Conservation (phyloP, 768 basidiomycete genomes). For the Nidula microcarpa region DNA sequence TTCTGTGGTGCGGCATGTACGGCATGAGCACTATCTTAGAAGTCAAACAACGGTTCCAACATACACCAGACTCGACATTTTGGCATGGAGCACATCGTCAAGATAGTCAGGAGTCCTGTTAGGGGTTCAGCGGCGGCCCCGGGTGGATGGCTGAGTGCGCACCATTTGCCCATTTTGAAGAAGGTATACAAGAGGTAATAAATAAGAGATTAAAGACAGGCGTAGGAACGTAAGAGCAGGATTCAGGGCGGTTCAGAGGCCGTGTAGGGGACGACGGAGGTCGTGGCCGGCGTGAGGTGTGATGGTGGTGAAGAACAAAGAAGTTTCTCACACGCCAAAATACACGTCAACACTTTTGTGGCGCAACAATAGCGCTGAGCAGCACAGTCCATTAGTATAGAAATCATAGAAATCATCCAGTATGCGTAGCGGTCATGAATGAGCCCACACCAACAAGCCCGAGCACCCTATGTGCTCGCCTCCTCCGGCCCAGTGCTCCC, state of each 20-base stretch:
- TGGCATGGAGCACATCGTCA: conserved; percentile 70
- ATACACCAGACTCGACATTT: conserved; percentile 78
- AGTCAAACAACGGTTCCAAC: conserved; percentile 16
- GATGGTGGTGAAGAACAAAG: conserved; percentile 24
- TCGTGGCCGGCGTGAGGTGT: conserved; percentile 13
- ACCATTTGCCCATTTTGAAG: conserved; percentile 72
- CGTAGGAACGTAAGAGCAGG: neutral
- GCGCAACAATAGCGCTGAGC: too few species aligned
- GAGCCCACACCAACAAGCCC: too few species aligned
- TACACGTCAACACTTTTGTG: conserved; percentile 32
- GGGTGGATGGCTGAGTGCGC: conserved; percentile 13
- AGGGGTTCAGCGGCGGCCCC: neutral
- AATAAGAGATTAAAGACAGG: neutral
- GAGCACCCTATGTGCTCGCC: too few species aligned
- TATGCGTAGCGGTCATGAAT: too few species aligned
- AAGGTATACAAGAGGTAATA: conserved; percentile 5
- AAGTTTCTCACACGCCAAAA: conserved; percentile 22
- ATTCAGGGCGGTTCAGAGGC: neutral
- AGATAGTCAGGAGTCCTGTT: conserved; percentile 68
- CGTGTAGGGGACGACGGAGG: neutral
- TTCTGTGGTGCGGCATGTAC: conserved; percentile 31
- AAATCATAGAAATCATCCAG: too few species aligned
- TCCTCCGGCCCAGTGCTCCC: conserved; percentile 25
- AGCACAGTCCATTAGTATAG: too few species aligned
- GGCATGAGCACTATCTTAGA: neutral